Conservation (phyloP, 148 eudicot species). For the Chenopodium album region DNA sequence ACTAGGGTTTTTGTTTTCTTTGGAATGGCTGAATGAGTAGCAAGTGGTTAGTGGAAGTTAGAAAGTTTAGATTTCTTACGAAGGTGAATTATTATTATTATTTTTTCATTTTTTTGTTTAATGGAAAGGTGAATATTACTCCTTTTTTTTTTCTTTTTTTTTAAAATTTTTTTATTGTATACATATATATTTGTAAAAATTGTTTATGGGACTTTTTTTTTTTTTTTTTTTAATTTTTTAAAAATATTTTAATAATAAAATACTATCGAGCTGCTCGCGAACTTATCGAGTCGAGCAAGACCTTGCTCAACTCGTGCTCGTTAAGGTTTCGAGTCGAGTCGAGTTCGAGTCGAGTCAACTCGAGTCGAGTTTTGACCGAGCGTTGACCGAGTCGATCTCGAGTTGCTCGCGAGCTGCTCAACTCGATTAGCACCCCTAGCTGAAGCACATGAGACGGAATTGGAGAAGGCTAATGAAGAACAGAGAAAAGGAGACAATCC, state of each 20-base stretch:
- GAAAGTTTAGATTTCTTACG: no score
- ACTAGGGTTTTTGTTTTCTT: neutral
- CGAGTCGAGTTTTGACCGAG: slow-evolving; percentile 1
- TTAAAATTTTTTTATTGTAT: neutral
- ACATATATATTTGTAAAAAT: neutral
- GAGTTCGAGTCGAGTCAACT: neutral
- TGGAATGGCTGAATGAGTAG: neutral
- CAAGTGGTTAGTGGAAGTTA: no score
- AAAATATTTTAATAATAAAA: neutral
- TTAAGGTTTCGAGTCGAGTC: neutral
- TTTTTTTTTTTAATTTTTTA: neutral
- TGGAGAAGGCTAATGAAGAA: no score
- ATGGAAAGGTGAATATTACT: no score
- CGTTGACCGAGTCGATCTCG: neutral
- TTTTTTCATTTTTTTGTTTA: no score
- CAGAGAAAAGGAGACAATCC: no score
- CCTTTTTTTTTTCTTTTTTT: no score
- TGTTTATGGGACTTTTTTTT: neutral
- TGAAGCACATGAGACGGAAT: no score
- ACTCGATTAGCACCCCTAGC: neutral
- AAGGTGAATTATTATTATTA: no score
- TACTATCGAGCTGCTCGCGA: neutral
- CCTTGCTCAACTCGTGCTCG: neutral
- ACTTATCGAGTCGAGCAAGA: neutral
- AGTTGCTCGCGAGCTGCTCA: neutral